Base-by-base conservation (phyloP, 2,329 filamentous ascomycete genomes). In the Colletotrichum lentis region DNA sequence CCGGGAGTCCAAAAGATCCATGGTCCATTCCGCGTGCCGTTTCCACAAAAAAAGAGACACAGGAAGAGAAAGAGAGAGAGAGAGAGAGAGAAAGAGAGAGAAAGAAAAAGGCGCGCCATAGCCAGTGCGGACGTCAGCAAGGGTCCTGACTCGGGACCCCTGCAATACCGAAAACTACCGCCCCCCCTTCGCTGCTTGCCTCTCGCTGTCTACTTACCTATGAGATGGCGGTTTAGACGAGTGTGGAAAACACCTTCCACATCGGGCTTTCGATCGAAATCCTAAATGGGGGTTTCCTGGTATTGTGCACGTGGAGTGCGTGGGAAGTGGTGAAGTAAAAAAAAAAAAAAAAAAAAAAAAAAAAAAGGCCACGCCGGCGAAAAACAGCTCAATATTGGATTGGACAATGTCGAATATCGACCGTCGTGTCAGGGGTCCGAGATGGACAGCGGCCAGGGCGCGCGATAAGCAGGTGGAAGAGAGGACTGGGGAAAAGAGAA, bases 91-190 rank as follows among this genome's bases (percentile, higher is more conserved):
- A 4, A 3, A 7, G 22, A 2, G 12, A 4, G n/a, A 27, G 18
- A 27, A 18, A 18, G 6, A 16, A 18, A 47, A 12, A 22, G 14
- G 5, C 18, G 22, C 62, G 62, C 54, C 61, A 54, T 35, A 57
- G 39, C 16, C 52, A 49, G 53, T 20, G 14, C 22, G 41, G 27
- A 31, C 27, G 27, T 10, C 27, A 44, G 43, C 65, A 68, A 61
- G 65, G 65, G 62, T 68, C 27, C 24, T 68, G 65, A 65, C 65
- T 68, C 65, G 64, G 22, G 24, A 50, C 37, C 49, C 55, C 24
- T 60, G 55, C 49, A 37, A 31, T n/a, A 22, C 22, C 46, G 18
- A 43, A n/a, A 35, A 24, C n/a, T 5, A 20, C 22, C 35, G 44
- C 46, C 35, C n/a, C 43, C 20, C 16, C 24, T n/a, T n/a, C 52